Evolutionary conservation across 2,329 filamentous ascomycete genomes (phyloP).

Genomic region (Xylaria polymorpha): DNA sequence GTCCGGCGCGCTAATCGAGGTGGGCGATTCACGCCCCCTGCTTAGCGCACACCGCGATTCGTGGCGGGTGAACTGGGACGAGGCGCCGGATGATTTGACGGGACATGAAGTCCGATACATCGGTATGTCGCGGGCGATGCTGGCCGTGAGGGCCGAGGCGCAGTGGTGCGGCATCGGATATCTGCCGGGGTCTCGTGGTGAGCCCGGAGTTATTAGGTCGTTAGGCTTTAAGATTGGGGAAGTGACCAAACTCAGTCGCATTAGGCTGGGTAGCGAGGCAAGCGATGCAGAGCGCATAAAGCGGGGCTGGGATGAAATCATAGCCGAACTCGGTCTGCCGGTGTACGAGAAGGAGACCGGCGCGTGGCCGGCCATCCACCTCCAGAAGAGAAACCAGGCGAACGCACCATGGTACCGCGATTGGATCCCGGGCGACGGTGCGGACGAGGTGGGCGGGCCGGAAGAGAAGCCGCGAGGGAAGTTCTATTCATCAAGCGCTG

Average conservation of each 20-base stretch:
- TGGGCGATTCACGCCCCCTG: constrained; percentile 10
- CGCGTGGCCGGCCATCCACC: constrained; percentile 12
- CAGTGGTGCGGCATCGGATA: constrained; percentile 14
- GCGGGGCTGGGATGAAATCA: constrained; percentile 10
- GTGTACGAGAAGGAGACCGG: constrained; percentile 12
- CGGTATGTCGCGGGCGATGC: constrained; percentile 8
- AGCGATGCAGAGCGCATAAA: neutral
- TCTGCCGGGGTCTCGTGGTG: neutral
- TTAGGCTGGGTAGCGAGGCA: constrained; percentile 2
- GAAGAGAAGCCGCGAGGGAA: constrained; percentile 8
- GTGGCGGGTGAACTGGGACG: constrained; percentile 15
- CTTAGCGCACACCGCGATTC: constrained; percentile 7
- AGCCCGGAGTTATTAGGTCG: neutral
- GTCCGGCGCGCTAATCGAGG: constrained; percentile 11
- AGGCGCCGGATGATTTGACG: neutral
- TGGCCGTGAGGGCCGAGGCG: constrained; percentile 5
- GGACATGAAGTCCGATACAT: constrained; percentile 8
- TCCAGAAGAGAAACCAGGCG: constrained; percentile 14
- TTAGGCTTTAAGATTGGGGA: constrained; percentile 11
- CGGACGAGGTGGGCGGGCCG: neutral
- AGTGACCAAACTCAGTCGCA: constrained; percentile 11
- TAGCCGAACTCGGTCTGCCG: constrained; percentile 1
- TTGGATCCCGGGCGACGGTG: neutral
- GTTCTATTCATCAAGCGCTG: neutral
- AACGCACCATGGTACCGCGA: constrained; percentile 5